Evolutionary conservation across 192 early-diverging fungal species (phyloP).

Genomic region (Coemansia asiatica): DNA sequence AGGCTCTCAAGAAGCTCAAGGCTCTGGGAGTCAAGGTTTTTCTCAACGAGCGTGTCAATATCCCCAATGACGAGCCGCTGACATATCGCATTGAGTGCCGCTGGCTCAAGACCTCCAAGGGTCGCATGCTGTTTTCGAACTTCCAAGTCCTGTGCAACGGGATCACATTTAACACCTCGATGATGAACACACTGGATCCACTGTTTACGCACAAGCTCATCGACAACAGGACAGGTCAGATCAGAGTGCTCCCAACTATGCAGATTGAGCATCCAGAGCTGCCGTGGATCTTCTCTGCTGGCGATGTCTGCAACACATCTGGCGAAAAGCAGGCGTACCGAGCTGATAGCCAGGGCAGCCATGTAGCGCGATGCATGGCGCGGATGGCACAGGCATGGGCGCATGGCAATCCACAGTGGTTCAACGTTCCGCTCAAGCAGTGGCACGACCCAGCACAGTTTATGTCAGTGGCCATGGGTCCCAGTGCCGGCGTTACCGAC

Average conservation of each 20-base stretch:
- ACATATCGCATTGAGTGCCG: conserved; percentile 30
- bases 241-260: conserved; percentile 69
- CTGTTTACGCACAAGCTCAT: conserved; percentile 47
- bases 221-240: conserved; percentile 58
- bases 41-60: conserved; percentile 60
- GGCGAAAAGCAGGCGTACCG: conserved; percentile 56
- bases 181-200: conserved; percentile 59
- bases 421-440: conserved; percentile 42
- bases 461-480: conserved; percentile 53
- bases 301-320: conserved; percentile 60
- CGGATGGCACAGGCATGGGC: conserved; percentile 52
- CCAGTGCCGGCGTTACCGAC: conserved; percentile 44
- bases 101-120: conserved; percentile 54
- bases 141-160: conserved; percentile 74
- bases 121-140: conserved; percentile 44
- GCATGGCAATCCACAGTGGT: conserved; percentile 44
- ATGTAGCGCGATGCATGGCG: conserved; percentile 51
- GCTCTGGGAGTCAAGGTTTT: conserved; percentile 56
- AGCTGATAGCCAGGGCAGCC: conserved; percentile 49
- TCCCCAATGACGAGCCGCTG: conserved; percentile 64
- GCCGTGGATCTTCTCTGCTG: conserved; percentile 73
- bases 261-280: conserved; percentile 67
- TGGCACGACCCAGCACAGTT: conserved; percentile 55
- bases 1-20: conserved; percentile 56
- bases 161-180: conserved; percentile 66